Evolutionary conservation across 2,329 filamentous ascomycete species (phyloP).

Genomic region (Alternaria metachromatica): DNA sequence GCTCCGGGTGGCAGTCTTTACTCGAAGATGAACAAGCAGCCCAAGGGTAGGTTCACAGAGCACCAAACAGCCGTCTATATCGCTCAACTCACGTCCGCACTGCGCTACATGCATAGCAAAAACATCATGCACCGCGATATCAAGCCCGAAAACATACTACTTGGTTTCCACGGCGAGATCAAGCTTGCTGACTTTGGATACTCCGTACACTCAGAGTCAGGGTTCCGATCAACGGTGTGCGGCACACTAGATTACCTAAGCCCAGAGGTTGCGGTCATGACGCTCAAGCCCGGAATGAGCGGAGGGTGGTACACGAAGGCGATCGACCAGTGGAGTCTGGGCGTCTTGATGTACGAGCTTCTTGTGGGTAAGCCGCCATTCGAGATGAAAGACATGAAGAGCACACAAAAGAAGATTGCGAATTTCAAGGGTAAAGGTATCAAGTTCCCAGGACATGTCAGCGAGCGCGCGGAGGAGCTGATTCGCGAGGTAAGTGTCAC

Average conservation of each 20-base stretch:
- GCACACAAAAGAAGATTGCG: slow-evolving; percentile 83
- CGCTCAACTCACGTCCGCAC: slow-evolving; percentile 81
- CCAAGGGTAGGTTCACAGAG: slow-evolving; percentile 78
- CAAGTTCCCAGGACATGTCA: slow-evolving; percentile 85
- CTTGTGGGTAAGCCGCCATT: slow-evolving; percentile 91
- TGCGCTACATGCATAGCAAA: slow-evolving; percentile 89
- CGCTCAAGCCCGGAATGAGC: slow-evolving; percentile 57
- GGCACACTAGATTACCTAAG: slow-evolving; percentile 94
- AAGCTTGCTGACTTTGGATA: slow-evolving; percentile 97
- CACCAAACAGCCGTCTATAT: slow-evolving; percentile 82
- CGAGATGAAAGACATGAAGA: slow-evolving; percentile 79
- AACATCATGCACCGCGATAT: slow-evolving; percentile 94
- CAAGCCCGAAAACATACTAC: slow-evolving; percentile 91
- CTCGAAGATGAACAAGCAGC: slow-evolving; percentile 77
- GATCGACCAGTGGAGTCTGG: slow-evolving; percentile 90
- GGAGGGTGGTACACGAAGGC: slow-evolving; percentile 91
- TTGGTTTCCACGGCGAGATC: slow-evolving; percentile 92
- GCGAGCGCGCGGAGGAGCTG: slow-evolving; percentile 81
- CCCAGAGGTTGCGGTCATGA: slow-evolving; percentile 79
- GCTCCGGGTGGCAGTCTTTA: slow-evolving; percentile 81
- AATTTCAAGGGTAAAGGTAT: slow-evolving; percentile 75
- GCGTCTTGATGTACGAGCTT: slow-evolving; percentile 94
- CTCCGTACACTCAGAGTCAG: slow-evolving; percentile 94
- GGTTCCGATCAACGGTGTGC: slow-evolving; percentile 87
- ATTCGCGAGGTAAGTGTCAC: slow-evolving; percentile 57